Percentiles rank a stretch among this genome's conserved stretches.
Conservation (phyloP, 805 yeast genomes). For the Yamadazyma olivae region DNA sequence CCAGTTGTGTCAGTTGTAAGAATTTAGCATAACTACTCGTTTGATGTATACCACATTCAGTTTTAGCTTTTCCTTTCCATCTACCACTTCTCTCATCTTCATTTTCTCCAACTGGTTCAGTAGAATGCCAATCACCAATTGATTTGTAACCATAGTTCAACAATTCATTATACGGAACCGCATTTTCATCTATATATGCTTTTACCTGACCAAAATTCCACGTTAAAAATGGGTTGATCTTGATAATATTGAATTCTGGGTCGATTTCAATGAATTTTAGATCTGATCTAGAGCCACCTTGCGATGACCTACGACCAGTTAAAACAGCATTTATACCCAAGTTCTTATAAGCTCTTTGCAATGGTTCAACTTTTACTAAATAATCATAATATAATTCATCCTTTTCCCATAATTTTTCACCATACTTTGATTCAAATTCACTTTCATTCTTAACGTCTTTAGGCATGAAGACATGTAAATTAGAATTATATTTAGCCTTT, state of each 20-base stretch:
- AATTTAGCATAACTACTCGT: slow-evolving; percentile 70
- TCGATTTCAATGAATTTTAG: slow-evolving; percentile 79
- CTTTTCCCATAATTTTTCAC: slow-evolving; percentile 77
- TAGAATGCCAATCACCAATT: slow-evolving; percentile 94
- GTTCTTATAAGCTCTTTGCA: slow-evolving; percentile 76
- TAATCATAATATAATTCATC: slow-evolving; percentile 82
- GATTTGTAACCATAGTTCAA: slow-evolving; percentile 86
- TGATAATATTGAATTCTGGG: slow-evolving; percentile 62
- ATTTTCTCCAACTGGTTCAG: slow-evolving; percentile 83
- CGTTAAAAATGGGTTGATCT: slow-evolving; percentile 83
- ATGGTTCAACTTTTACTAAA: slow-evolving; percentile 89
- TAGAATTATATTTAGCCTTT: slow-evolving; percentile 50
- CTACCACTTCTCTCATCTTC: slow-evolving; percentile 97
- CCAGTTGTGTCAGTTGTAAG: slow-evolving; percentile 24
- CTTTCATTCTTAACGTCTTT: slow-evolving; percentile 48
- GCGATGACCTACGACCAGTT: slow-evolving; percentile 88
- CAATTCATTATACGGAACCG: slow-evolving; percentile 83
- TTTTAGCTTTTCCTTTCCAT: slow-evolving; percentile 90
- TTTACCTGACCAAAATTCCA: slow-evolving; percentile 79
- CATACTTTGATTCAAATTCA: slow-evolving; percentile 67
- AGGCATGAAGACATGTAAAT: slow-evolving; percentile 69
- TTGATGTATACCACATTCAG: slow-evolving; percentile 95
- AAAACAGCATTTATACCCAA: slow-evolving; percentile 78
- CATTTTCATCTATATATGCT: slow-evolving; percentile 59
- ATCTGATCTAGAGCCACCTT: slow-evolving; percentile 78